A percentile compares a stretch with the other conserved stretches of the same genome.
phyloP scores from a whole-genome alignment of 2,329 filamentous ascomycete genomes.

The Venturia effusa region DNA sequence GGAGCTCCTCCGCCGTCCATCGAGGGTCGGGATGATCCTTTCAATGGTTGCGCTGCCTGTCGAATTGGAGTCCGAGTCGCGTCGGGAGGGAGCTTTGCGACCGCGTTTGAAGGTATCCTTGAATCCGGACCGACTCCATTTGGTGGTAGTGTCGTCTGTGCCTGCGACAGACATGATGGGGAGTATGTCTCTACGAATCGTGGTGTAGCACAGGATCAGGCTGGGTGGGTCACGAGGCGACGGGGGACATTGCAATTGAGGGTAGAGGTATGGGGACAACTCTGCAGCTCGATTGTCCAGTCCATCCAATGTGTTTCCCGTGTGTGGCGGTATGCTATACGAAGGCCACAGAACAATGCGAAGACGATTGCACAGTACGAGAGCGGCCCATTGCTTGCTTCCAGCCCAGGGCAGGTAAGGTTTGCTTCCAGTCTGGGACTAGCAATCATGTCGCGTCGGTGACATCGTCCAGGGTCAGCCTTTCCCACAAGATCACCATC shows the following conservation, averaged over 20 bases:
- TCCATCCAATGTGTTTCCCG: not conserved
- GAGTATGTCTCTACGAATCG: not conserved
- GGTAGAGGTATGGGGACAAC: too few species aligned
- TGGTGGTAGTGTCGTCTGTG: not conserved
- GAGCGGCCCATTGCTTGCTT: not conserved
- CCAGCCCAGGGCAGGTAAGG: too few species aligned
- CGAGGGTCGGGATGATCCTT: not conserved
- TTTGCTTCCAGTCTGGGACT: not conserved
- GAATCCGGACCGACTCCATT: constrained; percentile 7
- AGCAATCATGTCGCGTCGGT: too few species aligned
- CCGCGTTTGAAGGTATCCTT: constrained; percentile 9
- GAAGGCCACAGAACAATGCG: not conserved
- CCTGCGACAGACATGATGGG: not conserved
- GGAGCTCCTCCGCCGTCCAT: constrained; percentile 4
- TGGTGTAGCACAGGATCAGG: not conserved
- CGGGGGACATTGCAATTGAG: not conserved
- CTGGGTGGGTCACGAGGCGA: not conserved
- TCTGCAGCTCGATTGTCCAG: not conserved
- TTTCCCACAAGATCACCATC: not conserved
- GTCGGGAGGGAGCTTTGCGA: not conserved
- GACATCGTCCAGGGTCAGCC: too few species aligned
- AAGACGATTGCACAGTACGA: not conserved
- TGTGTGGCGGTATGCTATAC: not conserved
- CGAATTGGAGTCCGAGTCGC: constrained; percentile 6
- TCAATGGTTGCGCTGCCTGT: not conserved